Percentiles rank a stretch among this genome's conserved stretches.
These are phyloP conservation scores for Yamadazyma laniorum DNA, from an alignment of 805 yeast genomes.

Conservation along the genomic window DNA sequence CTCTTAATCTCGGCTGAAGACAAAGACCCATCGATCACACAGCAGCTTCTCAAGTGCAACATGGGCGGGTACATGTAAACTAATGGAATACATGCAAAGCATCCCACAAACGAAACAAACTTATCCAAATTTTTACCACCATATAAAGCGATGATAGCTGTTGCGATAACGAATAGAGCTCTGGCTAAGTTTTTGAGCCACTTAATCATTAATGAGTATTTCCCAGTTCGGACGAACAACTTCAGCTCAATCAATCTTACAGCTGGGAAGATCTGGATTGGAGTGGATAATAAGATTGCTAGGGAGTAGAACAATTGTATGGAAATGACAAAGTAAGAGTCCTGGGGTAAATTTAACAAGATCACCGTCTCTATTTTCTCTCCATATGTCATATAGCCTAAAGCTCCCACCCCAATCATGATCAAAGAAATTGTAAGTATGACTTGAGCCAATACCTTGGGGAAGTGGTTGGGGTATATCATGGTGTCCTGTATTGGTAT, in stretches of 20 bases:
- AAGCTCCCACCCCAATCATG: slow-evolving; percentile 60
- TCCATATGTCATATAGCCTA: slow-evolving; percentile 75
- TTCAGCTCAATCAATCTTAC: slow-evolving; percentile 68
- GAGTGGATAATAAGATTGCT: slow-evolving; percentile 75
- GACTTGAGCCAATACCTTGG: slow-evolving; percentile 60
- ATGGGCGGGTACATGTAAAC: slow-evolving; percentile 85
- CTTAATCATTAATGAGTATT: slow-evolving; percentile 48
- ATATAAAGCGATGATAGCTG: slow-evolving; percentile 57
- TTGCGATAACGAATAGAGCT: slow-evolving; percentile 49
- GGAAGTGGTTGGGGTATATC: slow-evolving; percentile 72
- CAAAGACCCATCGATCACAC: slow-evolving; percentile 20
- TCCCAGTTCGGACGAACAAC: slow-evolving; percentile 57
- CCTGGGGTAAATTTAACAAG: slow-evolving; percentile 68
- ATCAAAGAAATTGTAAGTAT: slow-evolving; percentile 60
- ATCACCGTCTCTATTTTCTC: slow-evolving; percentile 63
- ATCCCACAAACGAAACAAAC: slow-evolving; percentile 79
- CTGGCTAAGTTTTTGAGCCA: slow-evolving; percentile 69
- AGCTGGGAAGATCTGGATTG: slow-evolving; percentile 79
- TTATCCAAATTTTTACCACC: slow-evolving; percentile 70
- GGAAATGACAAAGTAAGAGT: slow-evolving; percentile 55
- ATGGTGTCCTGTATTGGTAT: slow-evolving; percentile 82
- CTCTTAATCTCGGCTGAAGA: slow-evolving; percentile 23
- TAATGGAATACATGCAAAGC: slow-evolving; percentile 82
- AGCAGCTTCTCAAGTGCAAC: slow-evolving; percentile 59
- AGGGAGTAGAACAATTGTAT: slow-evolving; percentile 71